phyloP scores from a whole-genome alignment of 371 early-diverging fungal species.

The Nematocida ironsii region DNA sequence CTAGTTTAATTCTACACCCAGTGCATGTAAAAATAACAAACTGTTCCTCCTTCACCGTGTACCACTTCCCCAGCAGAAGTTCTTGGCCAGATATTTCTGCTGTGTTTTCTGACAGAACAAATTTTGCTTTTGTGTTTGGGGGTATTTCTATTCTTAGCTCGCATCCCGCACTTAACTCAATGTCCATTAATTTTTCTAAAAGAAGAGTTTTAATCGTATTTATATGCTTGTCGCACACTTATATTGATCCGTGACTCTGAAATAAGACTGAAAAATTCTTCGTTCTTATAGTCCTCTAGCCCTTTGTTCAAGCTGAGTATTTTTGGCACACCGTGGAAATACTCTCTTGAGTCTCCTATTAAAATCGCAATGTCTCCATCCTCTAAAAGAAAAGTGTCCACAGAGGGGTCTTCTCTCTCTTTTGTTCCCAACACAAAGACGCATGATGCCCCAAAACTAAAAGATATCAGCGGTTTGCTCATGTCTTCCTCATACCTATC shows the following conservation, averaged over 20 bases:
- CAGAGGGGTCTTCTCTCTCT: constrained; percentile 38
- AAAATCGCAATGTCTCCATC: constrained; percentile 57
- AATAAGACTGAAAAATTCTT: constrained; percentile 41
- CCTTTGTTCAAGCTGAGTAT: constrained; percentile 45
- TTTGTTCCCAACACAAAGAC: constrained; percentile 56
- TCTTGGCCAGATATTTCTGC: constrained; percentile 68
- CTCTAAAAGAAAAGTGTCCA: constrained; percentile 45
- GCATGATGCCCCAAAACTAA: constrained; percentile 71
- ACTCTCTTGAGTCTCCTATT: constrained; percentile 48
- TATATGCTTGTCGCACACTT: constrained; percentile 54
- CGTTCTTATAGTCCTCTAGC: constrained; percentile 2
- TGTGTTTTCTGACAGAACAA: constrained; percentile 61
- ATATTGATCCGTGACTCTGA: constrained; percentile 44
- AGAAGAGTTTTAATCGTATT: constrained; percentile 16
- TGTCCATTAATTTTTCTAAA: constrained; percentile 53
- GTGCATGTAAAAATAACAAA: constrained; percentile 67
- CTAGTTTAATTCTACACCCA: constrained; percentile 67
- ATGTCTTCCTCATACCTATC: constrained; percentile 83
- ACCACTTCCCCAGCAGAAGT: constrained; percentile 66
- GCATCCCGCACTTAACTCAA: constrained; percentile 45
- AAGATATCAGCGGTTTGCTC: constrained; percentile 79
- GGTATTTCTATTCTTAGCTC: constrained; percentile 53
- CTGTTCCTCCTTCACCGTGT: constrained; percentile 63
- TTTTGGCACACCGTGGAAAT: constrained; percentile 59
- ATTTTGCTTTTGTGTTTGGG: constrained; percentile 53